phyloP scores from a whole-genome alignment of 495 filamentous ascomycete species.

The Hamigera avellanea region DNA sequence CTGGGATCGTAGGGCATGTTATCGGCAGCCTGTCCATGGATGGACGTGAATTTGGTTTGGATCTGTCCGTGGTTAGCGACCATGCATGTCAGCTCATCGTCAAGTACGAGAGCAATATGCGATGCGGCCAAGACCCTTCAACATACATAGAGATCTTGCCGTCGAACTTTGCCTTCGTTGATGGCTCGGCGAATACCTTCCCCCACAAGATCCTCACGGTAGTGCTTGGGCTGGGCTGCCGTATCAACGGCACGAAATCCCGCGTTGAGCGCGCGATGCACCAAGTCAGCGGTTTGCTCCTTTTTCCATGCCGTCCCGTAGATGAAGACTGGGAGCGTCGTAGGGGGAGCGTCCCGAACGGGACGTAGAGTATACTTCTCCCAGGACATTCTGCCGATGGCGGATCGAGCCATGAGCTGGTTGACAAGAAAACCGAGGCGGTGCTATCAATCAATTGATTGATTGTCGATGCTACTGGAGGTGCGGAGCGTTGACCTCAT shows the following conservation, averaged over 20 bases:
- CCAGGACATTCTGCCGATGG: constrained; percentile 20
- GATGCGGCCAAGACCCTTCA: too few relatives aligned
- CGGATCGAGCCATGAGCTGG: constrained; percentile 14
- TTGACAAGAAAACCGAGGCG: too few relatives aligned
- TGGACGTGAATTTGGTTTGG: constrained; percentile 71
- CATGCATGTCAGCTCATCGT: not conserved
- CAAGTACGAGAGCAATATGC: not conserved
- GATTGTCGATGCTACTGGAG: too few relatives aligned
- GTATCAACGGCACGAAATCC: constrained; percentile 73
- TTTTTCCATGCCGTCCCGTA: constrained; percentile 92
- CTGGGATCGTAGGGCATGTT: constrained; percentile 49
- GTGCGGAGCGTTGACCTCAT: too few relatives aligned
- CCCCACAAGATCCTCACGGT: constrained; percentile 61
- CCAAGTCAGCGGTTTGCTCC: constrained; percentile 51
- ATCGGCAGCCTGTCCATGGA: constrained; percentile 44
- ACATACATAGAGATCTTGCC: constrained; percentile 52
- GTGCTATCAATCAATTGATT: too few relatives aligned
- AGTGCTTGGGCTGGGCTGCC: constrained; percentile 69
- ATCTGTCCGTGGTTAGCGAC: constrained; percentile 31
- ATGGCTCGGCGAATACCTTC: constrained; percentile 50
- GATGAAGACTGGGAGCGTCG: constrained; percentile 43
- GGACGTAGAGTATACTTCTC: constrained; percentile 23
- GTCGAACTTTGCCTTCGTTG: constrained; percentile 40
- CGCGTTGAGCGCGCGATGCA: constrained; percentile 53
- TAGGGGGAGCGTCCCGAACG: constrained; percentile 14